Conservation (phyloP, 108 stramenopile genomes). For the Pseudonitzschia multiseries region DNA sequence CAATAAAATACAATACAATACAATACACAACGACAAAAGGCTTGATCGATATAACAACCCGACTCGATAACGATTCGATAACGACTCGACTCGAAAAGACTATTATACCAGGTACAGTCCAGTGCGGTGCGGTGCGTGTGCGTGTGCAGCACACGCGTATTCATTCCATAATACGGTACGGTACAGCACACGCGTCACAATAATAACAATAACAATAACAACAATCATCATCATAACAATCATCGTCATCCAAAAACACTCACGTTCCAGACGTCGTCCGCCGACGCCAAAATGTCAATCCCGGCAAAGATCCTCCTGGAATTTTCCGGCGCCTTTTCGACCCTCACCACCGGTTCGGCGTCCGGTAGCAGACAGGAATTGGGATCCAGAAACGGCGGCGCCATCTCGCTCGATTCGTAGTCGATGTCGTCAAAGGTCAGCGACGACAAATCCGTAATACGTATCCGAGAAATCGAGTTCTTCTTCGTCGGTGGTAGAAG, state of each 20-base stretch:
- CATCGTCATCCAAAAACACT: slow-evolving; percentile 18
- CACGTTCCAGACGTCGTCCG: slow-evolving; percentile 81
- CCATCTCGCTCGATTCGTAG: slow-evolving; percentile 71
- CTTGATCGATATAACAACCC: too few relatives aligned
- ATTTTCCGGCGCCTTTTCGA: slow-evolving; percentile 89
- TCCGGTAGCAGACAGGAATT: slow-evolving; percentile 76
- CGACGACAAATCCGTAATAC: slow-evolving; percentile 53
- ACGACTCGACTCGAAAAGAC: too few relatives aligned
- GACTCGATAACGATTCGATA: too few relatives aligned
- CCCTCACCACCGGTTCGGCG: slow-evolving; percentile 80
- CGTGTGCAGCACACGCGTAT: too few relatives aligned
- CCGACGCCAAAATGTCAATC: slow-evolving; percentile 81
- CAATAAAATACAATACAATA: too few relatives aligned
- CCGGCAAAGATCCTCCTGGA: slow-evolving; percentile 88
- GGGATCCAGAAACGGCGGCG: slow-evolving; percentile 75
- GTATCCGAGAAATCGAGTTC: slow-evolving; percentile 24
- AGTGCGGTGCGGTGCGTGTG: too few relatives aligned
- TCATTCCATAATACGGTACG: too few relatives aligned
- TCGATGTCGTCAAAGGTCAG: slow-evolving; percentile 76
- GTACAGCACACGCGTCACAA: too few relatives aligned
- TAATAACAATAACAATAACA: too few relatives aligned
- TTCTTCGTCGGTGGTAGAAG: slow-evolving; percentile 1
- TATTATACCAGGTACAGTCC: too few relatives aligned
- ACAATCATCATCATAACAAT: too few relatives aligned
- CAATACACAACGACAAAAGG: too few relatives aligned